Conservation (phyloP, 306 rosid species). For the Alnus glutinosa region DNA sequence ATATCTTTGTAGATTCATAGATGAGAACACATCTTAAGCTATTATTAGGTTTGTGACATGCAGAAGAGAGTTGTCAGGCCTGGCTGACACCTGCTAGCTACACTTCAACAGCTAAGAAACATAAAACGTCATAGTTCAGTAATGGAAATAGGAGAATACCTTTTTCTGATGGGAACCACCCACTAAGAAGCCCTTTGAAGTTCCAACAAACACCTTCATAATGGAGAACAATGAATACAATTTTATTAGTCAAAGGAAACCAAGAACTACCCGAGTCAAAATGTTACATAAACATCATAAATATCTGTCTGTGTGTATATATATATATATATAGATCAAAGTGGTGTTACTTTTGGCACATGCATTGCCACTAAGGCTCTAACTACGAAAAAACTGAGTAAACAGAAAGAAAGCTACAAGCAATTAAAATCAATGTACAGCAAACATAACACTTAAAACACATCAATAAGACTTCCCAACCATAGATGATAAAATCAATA, state of each 20-base stretch:
- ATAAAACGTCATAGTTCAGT: not conserved
- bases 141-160: not conserved
- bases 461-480: not conserved
- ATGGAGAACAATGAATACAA: not conserved
- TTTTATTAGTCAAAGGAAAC: not conserved
- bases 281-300: not conserved
- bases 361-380: not conserved
- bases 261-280: not conserved
- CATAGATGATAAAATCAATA: not conserved
- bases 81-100: not conserved
- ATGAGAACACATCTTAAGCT: not conserved
- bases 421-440: not conserved
- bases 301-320: too few relatives aligned
- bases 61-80: not conserved
- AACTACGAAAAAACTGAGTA: not conserved
- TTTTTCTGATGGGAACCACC: conserved; percentile 17
- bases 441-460: not conserved
- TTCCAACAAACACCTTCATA: conserved; percentile 6
- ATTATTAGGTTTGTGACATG: not conserved
- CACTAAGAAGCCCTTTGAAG: conserved; percentile 5
- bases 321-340: not conserved
- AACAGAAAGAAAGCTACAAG: not conserved
- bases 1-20: not conserved
- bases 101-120: not conserved
- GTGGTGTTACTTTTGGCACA: not conserved